Conservation (phyloP, 2,329 filamentous ascomycete species). For the Aureobasidium subglaciale region DNA sequence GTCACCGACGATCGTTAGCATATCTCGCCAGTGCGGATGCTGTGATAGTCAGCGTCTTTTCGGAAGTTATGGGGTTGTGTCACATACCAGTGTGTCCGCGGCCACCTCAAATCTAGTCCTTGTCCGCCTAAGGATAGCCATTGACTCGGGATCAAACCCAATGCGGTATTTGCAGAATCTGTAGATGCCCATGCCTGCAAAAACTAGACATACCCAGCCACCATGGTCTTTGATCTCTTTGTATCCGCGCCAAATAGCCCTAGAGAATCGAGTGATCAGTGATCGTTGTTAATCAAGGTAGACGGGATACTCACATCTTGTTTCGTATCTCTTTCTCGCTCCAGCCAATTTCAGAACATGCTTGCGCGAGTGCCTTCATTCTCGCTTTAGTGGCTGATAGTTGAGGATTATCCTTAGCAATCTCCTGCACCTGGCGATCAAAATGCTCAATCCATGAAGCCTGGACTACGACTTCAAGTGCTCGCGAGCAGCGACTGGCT, state of each 20-base stretch:
- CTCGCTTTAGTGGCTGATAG: slow-evolving; percentile 43
- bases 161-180: slow-evolving; percentile 55
- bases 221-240: slow-evolving; percentile 52
- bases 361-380: slow-evolving; percentile 47
- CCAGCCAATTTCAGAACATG: slow-evolving; percentile 49
- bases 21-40: slow-evolving; percentile 46
- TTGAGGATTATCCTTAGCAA: slow-evolving; percentile 33
- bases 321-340: slow-evolving; percentile 53
- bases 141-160: slow-evolving; percentile 45
- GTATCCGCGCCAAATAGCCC: slow-evolving; percentile 51
- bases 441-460: slow-evolving; percentile 52
- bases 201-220: slow-evolving; percentile 50
- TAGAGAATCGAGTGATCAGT: not conserved
- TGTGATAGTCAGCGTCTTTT: not conserved
- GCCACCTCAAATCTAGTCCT: slow-evolving; percentile 46
- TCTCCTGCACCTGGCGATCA: slow-evolving; percentile 42
- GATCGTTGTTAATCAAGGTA: not conserved
- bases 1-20: slow-evolving; percentile 43
- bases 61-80: not conserved
- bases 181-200: slow-evolving; percentile 52
- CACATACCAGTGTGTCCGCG: slow-evolving; percentile 39
- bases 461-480: slow-evolving; percentile 53
- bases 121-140: slow-evolving; percentile 40
- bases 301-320: slow-evolving; percentile 26
- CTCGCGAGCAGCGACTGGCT: slow-evolving; percentile 48